phyloP scores from a whole-genome alignment of 2,329 filamentous ascomycete genomes.

The Trichothecium sympodiale region DNA sequence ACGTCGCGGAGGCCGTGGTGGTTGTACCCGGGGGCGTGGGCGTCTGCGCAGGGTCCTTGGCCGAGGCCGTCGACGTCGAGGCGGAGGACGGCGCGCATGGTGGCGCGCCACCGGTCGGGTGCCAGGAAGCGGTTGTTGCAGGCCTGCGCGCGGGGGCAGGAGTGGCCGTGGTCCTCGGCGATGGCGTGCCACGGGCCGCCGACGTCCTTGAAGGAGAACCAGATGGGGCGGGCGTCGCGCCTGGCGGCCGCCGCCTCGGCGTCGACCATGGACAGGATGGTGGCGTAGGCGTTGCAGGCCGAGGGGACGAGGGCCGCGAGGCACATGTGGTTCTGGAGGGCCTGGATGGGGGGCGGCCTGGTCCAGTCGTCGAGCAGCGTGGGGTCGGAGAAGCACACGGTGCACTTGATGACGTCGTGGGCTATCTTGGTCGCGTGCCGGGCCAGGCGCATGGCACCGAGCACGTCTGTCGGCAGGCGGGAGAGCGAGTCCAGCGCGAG shows the following conservation, averaged over 20 bases:
- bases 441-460: constrained; percentile 34
- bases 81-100: constrained; percentile 41
- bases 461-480: constrained; percentile 31
- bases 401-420: constrained; percentile 40
- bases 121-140: constrained; percentile 34
- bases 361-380: constrained; percentile 19
- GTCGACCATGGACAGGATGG: constrained; percentile 44
- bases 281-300: constrained; percentile 45
- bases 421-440: constrained; percentile 36
- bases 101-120: constrained; percentile 41
- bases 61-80: constrained; percentile 46
- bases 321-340: constrained; percentile 48
- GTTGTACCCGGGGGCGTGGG: constrained; percentile 9
- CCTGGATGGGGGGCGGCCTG: constrained; percentile 29
- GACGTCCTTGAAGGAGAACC: constrained; percentile 33
- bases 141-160: constrained; percentile 16
- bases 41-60: constrained; percentile 7
- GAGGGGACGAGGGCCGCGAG: constrained; percentile 46
- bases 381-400: constrained; percentile 30
- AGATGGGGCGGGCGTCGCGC: constrained; percentile 24
- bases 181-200: constrained; percentile 37
- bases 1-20: constrained; percentile 45
- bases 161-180: constrained; percentile 9
- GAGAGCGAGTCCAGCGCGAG: constrained; percentile 39
- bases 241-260: constrained; percentile 34